Evolutionary conservation across 306 rosid species (phyloP).

Genomic region (Cicer chorassanicum): DNA sequence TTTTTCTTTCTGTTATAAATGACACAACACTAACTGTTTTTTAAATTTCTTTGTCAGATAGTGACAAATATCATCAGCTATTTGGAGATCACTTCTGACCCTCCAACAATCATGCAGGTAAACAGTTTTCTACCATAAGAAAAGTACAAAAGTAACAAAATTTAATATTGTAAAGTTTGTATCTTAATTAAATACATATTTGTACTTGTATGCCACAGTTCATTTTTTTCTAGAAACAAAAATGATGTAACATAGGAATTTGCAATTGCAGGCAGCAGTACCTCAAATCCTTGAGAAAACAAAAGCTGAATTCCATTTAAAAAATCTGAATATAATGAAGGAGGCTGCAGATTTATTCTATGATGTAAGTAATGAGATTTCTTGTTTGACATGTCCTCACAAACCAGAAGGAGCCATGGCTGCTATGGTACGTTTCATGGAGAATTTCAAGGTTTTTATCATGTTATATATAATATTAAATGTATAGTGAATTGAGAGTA

Average conservation of each 20-base stretch:
- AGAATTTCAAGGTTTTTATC: background rate
- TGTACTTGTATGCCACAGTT: background rate
- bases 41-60: constrained; percentile 47
- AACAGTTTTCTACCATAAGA: background rate
- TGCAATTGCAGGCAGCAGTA: constrained; percentile 59
- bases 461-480: background rate
- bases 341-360: constrained; percentile 54
- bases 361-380: constrained; percentile 56
- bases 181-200: constrained; percentile 1
- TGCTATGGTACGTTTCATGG: constrained; percentile 54
- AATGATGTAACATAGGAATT: background rate
- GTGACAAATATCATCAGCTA: constrained; percentile 49
- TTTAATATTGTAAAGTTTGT: background rate
- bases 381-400: constrained; percentile 67
- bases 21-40: background rate
- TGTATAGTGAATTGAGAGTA: background rate
- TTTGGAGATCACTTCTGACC: constrained; percentile 56
- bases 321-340: constrained; percentile 50
- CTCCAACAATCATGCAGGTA: constrained; percentile 73
- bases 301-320: constrained; percentile 50
- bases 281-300: constrained; percentile 61
- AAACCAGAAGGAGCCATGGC: constrained; percentile 77
- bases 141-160: constrained; percentile 1
- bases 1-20: background rate
- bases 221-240: background rate